Conservation (phyloP, 345 rosid genomes). For the Hirschfeldia incana region DNA sequence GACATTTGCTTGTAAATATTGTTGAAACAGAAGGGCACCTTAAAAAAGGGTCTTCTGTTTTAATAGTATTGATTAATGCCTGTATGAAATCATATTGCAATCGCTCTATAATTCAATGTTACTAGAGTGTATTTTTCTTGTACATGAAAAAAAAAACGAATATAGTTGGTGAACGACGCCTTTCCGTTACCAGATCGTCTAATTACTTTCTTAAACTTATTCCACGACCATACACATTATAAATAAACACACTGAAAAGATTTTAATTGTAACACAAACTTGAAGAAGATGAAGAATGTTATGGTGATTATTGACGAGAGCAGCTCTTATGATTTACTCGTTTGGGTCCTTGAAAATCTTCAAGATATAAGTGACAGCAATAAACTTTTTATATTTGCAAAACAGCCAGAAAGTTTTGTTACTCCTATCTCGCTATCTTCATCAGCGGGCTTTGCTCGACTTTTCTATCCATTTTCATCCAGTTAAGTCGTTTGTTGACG, state of each 20-base stretch:
- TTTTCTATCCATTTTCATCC: conserved; percentile 41
- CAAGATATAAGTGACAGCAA: conserved; percentile 36
- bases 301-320: conserved; percentile 60
- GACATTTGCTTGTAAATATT: too few species aligned
- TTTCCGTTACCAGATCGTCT: conserved; percentile 33
- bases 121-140: neutral
- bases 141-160: neutral
- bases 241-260: conserved; percentile 15
- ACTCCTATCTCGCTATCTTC: conserved; percentile 17
- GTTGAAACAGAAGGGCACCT: too few species aligned
- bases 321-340: conserved; percentile 44
- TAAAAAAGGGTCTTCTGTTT: too few species aligned
- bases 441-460: conserved; percentile 34
- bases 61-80: neutral
- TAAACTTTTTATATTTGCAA: conserved; percentile 38
- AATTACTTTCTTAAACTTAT: neutral
- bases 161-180: conserved; percentile 23
- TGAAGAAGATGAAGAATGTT: conserved; percentile 42
- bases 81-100: conserved; percentile 17
- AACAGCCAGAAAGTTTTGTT: conserved; percentile 37
- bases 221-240: conserved; percentile 14
- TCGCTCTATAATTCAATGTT: neutral
- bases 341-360: conserved; percentile 53
- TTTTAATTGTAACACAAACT: conserved; percentile 9
- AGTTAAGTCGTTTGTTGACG: conserved; percentile 21